Evolutionary conservation across 2,329 filamentous ascomycete genomes (phyloP).

Genomic region (Aureobasidium sp.): DNA sequence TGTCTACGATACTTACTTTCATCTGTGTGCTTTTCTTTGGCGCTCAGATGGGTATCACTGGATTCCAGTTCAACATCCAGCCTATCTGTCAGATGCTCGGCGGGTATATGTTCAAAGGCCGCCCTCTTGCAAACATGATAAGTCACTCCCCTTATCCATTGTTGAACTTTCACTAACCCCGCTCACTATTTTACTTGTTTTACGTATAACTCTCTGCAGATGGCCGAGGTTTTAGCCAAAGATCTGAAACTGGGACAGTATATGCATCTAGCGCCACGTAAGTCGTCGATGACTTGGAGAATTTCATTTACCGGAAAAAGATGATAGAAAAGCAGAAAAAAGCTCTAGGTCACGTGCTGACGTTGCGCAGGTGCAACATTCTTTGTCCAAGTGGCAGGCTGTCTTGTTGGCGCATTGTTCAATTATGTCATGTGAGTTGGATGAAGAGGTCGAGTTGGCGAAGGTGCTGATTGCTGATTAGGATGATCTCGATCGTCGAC

Average conservation of each 20-base stretch:
- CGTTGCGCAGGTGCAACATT: constrained; percentile 31
- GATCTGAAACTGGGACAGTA: constrained; percentile 35
- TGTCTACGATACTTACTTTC: constrained; percentile 22
- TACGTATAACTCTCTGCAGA: constrained; percentile 28
- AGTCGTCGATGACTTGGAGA: constrained; percentile 22
- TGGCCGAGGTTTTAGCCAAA: constrained; percentile 27
- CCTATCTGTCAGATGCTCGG: constrained; percentile 43
- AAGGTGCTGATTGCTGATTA: background rate
- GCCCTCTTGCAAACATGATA: constrained; percentile 30
- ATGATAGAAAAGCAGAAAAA: background rate
- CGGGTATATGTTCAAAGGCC: constrained; percentile 40
- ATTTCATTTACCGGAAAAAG: no score
- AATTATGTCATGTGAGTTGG: constrained; percentile 36
- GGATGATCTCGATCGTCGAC: constrained; percentile 34
- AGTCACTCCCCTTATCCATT: background rate
- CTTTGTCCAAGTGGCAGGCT: constrained; percentile 37
- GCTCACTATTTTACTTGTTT: constrained; percentile 24
- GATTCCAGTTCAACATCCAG: constrained; percentile 37
- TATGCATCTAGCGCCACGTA: constrained; percentile 30
- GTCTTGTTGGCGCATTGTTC: constrained; percentile 37
- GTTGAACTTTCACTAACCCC: no score
- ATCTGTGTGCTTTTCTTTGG: constrained; percentile 26
- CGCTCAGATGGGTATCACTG: constrained; percentile 25
- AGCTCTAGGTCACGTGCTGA: background rate
- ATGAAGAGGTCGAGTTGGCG: constrained; percentile 23